Base-by-base conservation (phyloP, 2,329 filamentous ascomycete species). In the Trichoderma sp. region DNA sequence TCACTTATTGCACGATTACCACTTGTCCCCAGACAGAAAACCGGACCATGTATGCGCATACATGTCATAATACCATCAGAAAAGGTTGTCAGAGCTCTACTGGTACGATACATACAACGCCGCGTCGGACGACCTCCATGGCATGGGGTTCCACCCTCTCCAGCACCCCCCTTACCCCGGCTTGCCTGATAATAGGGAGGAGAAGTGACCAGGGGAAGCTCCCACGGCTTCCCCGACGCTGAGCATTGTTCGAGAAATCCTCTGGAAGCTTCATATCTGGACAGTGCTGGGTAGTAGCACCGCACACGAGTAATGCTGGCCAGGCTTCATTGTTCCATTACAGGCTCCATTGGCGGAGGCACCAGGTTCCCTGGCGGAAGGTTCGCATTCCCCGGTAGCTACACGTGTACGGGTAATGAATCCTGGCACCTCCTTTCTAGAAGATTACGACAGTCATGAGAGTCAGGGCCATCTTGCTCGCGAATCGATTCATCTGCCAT, bases 141-240 rank as follows among this genome's bases (percentile, higher is more conserved):
- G 17, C 19, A 21, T 44, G 59, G 41, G 59, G 41, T 48, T 61
- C 47, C 58, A 61, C 58, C 58, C n/a, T 21, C 50, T 61, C 48
- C 39, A 15, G 41, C 39, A 44, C 15, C 57, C 47, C 21, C 41
- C 24, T 45, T 57, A 28, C 55, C 55, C 58, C 45, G 45, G 57
- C 9, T 60, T 60, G 45, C 44, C 45, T 48, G 57, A 41, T 44
- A 55, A 45, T 45, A 54, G 59, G 39, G 59, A 47, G 26, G 34
- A 24, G 21, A 52, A 52, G 17, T 43, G 45, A 44, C 48, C 48
- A 39, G 19, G 50, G 50, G 39, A 19, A 10, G 41, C 41, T 63
- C 50, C 48, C 14, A 55, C 59, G 59, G 59, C 48, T 55, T 63
- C 59, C 41, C 59, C 59, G 59, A 63, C 34, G 59, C 48, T 51